phyloP scores from a whole-genome alignment of 371 early-diverging fungal species.

The Encephalitozoon hellem region DNA sequence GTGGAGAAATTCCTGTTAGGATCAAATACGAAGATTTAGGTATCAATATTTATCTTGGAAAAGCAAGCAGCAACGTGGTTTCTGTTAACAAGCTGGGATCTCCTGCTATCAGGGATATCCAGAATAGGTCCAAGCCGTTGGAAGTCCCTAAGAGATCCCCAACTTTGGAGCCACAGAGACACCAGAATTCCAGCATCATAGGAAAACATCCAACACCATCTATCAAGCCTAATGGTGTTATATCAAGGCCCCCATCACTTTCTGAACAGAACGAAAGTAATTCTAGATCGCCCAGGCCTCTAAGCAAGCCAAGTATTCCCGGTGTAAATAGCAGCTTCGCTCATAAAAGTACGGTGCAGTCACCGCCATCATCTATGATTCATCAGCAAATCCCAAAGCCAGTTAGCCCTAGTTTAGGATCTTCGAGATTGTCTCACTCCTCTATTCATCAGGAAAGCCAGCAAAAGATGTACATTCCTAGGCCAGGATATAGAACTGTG shows the following conservation, averaged over 20 bases:
- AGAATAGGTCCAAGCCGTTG: not conserved
- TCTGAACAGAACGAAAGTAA: not conserved
- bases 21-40: not conserved
- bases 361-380: not conserved
- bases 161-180: not conserved
- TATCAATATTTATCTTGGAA: constrained; percentile 1
- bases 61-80: not conserved
- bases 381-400: not conserved
- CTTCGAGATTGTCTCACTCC: not conserved
- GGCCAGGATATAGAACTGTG: not conserved
- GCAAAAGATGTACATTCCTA: not conserved
- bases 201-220: not conserved
- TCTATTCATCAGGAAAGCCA: not conserved
- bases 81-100: not conserved
- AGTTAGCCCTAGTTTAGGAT: not conserved
- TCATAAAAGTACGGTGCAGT: not conserved
- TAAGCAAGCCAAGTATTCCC: not conserved
- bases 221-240: not conserved
- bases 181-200: not conserved
- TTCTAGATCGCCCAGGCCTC: not conserved
- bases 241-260: not conserved
- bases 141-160: not conserved
- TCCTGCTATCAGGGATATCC: not conserved
- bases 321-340: not conserved
- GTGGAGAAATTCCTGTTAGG: not conserved